A percentile compares a stretch with the other conserved stretches of the same genome.
Conservation (phyloP, 2,329 filamentous ascomycete genomes). For the Paramyrothecium roridum region DNA sequence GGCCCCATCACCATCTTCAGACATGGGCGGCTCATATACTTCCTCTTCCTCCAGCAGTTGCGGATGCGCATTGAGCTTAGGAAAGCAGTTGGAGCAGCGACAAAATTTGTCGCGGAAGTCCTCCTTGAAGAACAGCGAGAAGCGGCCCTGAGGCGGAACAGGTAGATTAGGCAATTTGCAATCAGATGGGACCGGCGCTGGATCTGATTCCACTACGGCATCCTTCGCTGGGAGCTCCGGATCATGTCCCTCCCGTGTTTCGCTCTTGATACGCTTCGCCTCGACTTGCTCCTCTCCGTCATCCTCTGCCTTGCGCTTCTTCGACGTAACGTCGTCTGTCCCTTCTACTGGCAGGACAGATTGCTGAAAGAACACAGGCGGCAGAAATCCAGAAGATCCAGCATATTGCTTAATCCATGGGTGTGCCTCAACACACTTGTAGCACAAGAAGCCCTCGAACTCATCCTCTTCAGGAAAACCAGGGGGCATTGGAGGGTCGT, state of each 20-base stretch:
- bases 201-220: constrained; percentile 5
- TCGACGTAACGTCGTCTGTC: constrained; percentile 26
- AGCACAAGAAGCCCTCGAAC: constrained; percentile 89
- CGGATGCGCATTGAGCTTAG: constrained; percentile 63
- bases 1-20: constrained; percentile 45
- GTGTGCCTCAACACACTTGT: constrained; percentile 83
- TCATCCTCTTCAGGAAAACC: constrained; percentile 87
- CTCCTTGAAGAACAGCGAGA: constrained; percentile 80
- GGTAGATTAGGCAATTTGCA: constrained; percentile 65
- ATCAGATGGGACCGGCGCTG: constrained; percentile 4
- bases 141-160: constrained; percentile 48
- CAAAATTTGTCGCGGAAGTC: constrained; percentile 81
- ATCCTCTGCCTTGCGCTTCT: constrained; percentile 67
- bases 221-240: constrained; percentile 9
- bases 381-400: constrained; percentile 73
- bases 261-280: constrained; percentile 53
- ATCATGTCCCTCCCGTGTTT: constrained; percentile 13
- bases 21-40: constrained; percentile 87
- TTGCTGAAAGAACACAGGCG: constrained; percentile 58
- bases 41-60: constrained; percentile 94
- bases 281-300: constrained; percentile 33
- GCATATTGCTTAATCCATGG: constrained; percentile 93
- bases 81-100: constrained; percentile 78
- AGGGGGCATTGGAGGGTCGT: constrained; percentile 68
- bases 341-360: neutral